These are phyloP conservation scores for Suhomyces xylopsoci DNA, from an alignment of 805 yeast genomes.

Conservation along the genomic window DNA sequence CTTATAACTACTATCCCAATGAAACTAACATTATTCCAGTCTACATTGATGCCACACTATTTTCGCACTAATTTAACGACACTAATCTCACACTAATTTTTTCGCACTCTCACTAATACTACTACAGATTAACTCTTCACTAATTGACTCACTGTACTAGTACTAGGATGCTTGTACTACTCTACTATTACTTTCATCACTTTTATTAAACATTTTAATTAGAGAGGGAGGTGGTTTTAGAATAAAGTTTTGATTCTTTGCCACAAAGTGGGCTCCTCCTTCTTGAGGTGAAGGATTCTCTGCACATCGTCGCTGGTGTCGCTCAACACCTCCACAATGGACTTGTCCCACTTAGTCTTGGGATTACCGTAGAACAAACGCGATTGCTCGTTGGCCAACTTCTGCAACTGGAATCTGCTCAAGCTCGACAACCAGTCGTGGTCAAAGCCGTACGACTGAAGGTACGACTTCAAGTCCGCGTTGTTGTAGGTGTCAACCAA, in stretches of 20 bases:
- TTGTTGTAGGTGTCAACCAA: conserved; percentile 40
- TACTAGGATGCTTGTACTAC: too few relatives aligned
- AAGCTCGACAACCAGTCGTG: conserved; percentile 16
- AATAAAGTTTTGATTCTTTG: conserved; percentile 2
- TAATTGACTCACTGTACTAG: too few relatives aligned
- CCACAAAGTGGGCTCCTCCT: conserved; percentile 4
- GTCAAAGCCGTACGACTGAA: conserved; percentile 41
- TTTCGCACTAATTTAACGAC: too few relatives aligned
- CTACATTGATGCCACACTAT: too few relatives aligned
- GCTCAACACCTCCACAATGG: conserved; percentile 5
- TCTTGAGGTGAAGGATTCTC: conserved; percentile 1
- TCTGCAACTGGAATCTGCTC: conserved; percentile 32
- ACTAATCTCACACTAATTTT: too few relatives aligned
- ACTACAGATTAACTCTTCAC: too few relatives aligned
- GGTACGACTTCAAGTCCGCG: conserved; percentile 40
- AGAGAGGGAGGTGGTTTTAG: too few relatives aligned
- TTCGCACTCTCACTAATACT: too few relatives aligned
- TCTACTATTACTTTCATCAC: too few relatives aligned
- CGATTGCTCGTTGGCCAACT: conserved; percentile 41
- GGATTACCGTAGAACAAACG: conserved; percentile 31
- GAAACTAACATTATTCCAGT: too few relatives aligned
- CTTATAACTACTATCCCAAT: too few relatives aligned
- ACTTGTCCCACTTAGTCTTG: conserved; percentile 7
- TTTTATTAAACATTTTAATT: too few relatives aligned
- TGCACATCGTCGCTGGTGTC: conserved; percentile 3